Base-by-base conservation (phyloP, 2,329 filamentous ascomycete genomes). In the Leptographium wingfieldii region DNA sequence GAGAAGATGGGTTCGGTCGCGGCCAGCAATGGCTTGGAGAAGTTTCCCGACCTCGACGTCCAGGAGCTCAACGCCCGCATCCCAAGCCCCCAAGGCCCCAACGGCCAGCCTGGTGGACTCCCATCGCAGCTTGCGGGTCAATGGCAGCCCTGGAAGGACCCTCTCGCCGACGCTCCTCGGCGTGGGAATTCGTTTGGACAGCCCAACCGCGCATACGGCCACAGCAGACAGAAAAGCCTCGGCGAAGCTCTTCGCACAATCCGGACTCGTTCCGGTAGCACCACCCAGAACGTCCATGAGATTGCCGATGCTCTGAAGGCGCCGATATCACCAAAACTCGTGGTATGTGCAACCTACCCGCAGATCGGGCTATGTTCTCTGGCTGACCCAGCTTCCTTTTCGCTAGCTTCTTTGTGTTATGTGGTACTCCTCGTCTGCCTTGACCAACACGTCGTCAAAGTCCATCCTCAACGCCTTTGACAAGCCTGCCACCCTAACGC, bases 371-470 rank as follows among this genome's bases (percentile, higher is more conserved):
- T 22, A 2, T 22, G 11, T 16, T 7, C n/a, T 10, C 14, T 51
- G 6, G 11, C 53, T 59, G 25, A 43, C 48, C 43, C 49, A 16
- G 2, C 22, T 25, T 3, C 31, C 22, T 29, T 35, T 9, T 35
- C 33, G 33, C 33, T 56, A 96, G 92, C 74, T 81, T 57, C 84
- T 96, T 56, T 97, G 92, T 73, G 76, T 92, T 61, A 75, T 92
- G 69, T 97, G 94, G 94, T 99, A 97, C 77, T 82, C 88, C 71
- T 95, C 92, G 29, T 97, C 92, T 52, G 94, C 95, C 63, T 77
- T 97, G 66, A 96, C 94, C 63, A 99, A 97, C 71, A 96, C 94
- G 2, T 97, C 94, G 29, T 96, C 94, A 58, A 99, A 99, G 75
- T 89, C 92, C 22, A 99, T 99, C 69, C 79, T 97, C 63, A 96